Conservation (phyloP, 2,329 filamentous ascomycete species). For the Harringtonia aguacate region DNA sequence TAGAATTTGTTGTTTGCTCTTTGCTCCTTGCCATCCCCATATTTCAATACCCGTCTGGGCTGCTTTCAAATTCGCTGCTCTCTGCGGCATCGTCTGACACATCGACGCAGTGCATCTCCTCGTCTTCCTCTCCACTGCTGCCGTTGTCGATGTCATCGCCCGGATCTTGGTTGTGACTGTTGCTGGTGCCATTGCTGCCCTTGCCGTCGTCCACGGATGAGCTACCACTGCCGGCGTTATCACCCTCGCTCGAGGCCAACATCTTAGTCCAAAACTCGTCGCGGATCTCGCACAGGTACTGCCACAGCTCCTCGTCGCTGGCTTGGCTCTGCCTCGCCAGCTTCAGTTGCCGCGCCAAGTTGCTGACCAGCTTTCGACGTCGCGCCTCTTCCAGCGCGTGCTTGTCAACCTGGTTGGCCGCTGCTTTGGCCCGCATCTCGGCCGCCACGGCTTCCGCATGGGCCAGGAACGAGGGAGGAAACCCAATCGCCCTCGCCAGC, state of each 20-base stretch:
- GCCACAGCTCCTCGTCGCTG: conserved; percentile 49
- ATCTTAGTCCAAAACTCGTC: conserved; percentile 65
- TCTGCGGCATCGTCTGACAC: neutral
- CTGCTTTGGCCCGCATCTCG: conserved; percentile 47
- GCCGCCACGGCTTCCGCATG: conserved; percentile 57
- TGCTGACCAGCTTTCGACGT: conserved; percentile 64
- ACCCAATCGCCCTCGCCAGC: conserved; percentile 62
- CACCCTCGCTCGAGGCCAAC: conserved; percentile 41
- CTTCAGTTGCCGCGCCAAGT: conserved; percentile 51
- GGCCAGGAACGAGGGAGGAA: conserved; percentile 57
- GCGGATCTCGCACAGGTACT: conserved; percentile 58
- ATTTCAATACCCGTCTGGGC: too few species aligned
- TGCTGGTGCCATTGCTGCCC: neutral
- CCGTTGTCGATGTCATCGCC: too few species aligned
- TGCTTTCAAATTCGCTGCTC: too few species aligned
- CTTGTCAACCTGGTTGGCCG: conserved; percentile 30
- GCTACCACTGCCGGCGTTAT: neutral
- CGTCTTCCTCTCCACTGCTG: too few species aligned
- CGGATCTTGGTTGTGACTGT: neutral
- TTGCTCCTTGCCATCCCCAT: neutral
- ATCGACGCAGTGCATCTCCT: too few species aligned
- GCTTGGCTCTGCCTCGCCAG: conserved; percentile 44
- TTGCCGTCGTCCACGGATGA: neutral
- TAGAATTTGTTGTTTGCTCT: neutral
- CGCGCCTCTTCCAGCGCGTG: conserved; percentile 22